These are phyloP conservation scores for Fomitopsis schrenkii DNA, from an alignment of 1,284 basidiomycete species.

Conservation along the genomic window DNA sequence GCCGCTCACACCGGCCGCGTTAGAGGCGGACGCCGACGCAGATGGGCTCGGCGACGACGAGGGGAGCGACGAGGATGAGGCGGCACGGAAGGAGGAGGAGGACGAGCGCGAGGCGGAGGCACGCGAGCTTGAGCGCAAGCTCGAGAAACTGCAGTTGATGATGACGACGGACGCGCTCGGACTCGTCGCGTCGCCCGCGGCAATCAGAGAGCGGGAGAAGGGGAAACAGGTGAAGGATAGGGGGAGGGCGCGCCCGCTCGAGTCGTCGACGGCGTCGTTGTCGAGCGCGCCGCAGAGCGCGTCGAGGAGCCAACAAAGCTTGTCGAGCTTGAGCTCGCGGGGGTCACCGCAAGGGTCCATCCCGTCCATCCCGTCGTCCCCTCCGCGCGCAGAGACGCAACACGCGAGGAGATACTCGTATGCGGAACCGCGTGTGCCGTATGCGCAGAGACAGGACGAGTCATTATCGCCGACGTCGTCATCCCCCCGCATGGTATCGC, in stretches of 20 bases:
- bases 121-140: slow-evolving; percentile 61
- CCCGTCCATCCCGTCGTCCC: slow-evolving; percentile 71
- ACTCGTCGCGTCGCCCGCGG: slow-evolving; percentile 49
- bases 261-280: slow-evolving; percentile 9
- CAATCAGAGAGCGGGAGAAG: not conserved
- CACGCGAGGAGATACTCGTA: not conserved
- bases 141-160: slow-evolving; percentile 60
- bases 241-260: slow-evolving; percentile 41
- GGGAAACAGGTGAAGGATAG: slow-evolving; percentile 29
- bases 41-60: slow-evolving; percentile 13
- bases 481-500: slow-evolving; percentile 24
- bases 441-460: slow-evolving; percentile 2
- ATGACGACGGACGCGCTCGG: slow-evolving; percentile 72
- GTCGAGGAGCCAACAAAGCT: slow-evolving; percentile 42
- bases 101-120: slow-evolving; percentile 62
- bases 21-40: slow-evolving; percentile 18
- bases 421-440: slow-evolving; percentile 1
- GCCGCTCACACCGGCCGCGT: slow-evolving; percentile 36
- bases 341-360: slow-evolving; percentile 69
- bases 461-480: slow-evolving; percentile 11
- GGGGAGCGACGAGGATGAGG: slow-evolving; percentile 41
- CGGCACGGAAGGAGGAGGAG: slow-evolving; percentile 58
- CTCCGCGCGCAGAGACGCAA: slow-evolving; percentile 33
- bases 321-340: slow-evolving; percentile 60
- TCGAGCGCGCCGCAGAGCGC: slow-evolving; percentile 11